Base-by-base conservation (phyloP, 768 basidiomycete species). In the Mycena belliarum region DNA sequence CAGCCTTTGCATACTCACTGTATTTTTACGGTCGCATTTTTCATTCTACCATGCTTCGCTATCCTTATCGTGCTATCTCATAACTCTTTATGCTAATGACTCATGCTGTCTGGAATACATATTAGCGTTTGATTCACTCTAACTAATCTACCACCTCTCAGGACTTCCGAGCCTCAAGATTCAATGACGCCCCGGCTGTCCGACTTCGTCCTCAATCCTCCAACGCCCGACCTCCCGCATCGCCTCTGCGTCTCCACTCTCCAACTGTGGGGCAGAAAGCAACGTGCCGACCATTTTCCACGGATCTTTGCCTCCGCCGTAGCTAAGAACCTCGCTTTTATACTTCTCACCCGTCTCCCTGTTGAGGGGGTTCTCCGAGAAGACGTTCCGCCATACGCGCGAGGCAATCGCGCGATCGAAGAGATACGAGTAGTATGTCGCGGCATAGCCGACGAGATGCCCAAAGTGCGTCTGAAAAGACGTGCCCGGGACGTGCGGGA, bases 391-490 rank as follows among this genome's bases (percentile, higher is more conserved):
- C 90, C 93, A 99, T 0, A 98, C 88, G n/a, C 89, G 82, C 7
- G 91, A 91, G 0, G 97, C 96, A 57, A 99, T 97, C 5, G 94
- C 94, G 6, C 95, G 86, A 64, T 98, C 97, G 63, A 99, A 95
- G 14, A 98, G 80, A 69, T 99, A 99, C 4, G 94, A 95, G 66
- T 99, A 99, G 70, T 99, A 99, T 0, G 94, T 97, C 15, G 96
- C 95, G 6, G 96, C 95, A 65, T 99, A 99, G 3, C 95, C 94
- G 67, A 89, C 95, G 6, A 99, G 75, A 69, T 99, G 97, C 0
- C 92, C 91, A 63, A 99, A 99, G 65, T 95, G 93, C 0, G 94
- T 94, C 67, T 98, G 97, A 79, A 94, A 95, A 0, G 92, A 88
- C 0, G 95, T 98, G 0, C 89, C 91, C 0, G 78, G 75, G 0